Evolutionary conservation across 2,329 filamentous ascomycete species (phyloP).

Genomic region (Venturia aucupariae): DNA sequence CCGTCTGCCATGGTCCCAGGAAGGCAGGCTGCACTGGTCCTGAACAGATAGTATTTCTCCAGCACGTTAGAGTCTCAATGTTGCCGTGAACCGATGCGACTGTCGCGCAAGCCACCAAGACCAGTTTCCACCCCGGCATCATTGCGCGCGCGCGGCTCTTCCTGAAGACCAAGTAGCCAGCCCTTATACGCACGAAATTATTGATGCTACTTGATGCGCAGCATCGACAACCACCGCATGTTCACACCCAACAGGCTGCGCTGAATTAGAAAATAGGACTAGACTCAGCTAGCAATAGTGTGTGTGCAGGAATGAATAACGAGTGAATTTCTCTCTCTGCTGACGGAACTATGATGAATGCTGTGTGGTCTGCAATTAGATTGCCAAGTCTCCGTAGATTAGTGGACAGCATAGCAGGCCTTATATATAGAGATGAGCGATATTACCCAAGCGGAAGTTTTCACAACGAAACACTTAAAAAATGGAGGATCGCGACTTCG

Average conservation of each 20-base stretch:
- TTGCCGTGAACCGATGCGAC: neutral
- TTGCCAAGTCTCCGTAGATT: neutral
- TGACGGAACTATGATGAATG: neutral
- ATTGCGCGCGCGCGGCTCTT: neutral
- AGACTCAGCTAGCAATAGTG: no score
- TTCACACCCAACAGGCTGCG: neutral
- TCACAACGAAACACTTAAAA: neutral
- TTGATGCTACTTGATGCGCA: neutral
- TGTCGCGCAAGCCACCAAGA: neutral
- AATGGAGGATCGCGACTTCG: neutral
- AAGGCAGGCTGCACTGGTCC: slow-evolving; percentile 43
- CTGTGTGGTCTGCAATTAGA: neutral
- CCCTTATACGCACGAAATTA: neutral
- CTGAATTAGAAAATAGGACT: neutral
- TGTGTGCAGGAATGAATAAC: neutral
- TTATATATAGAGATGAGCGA: neutral
- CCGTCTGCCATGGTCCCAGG: slow-evolving; percentile 47
- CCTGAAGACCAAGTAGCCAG: neutral
- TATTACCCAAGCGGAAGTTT: neutral
- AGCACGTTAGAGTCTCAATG: slow-evolving; percentile 32
- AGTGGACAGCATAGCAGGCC: neutral
- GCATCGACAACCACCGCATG: neutral
- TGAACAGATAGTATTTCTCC: slow-evolving; percentile 46
- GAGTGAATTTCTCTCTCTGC: neutral
- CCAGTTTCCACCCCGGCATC: neutral